phyloP scores from a whole-genome alignment of 257 asterid genomes.

The Craterostigma plantagineum region DNA sequence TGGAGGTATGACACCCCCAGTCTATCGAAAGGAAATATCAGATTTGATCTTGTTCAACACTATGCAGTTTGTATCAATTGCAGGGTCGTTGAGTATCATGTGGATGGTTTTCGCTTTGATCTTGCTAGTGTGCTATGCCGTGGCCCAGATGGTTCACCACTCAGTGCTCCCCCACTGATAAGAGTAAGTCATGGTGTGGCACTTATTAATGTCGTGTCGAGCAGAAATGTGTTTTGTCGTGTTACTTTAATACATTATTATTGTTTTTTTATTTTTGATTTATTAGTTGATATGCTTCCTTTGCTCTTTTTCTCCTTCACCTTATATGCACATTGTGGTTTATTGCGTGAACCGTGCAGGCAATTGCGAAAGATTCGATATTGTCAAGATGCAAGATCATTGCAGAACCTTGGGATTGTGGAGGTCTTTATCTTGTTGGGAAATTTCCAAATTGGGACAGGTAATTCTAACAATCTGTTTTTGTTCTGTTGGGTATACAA shows the following conservation, averaged over 20 bases:
- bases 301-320: too few species aligned
- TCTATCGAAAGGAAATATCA: too few species aligned
- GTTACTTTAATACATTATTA: constrained; percentile 5
- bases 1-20: too few species aligned
- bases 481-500: constrained; percentile 5
- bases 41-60: neutral
- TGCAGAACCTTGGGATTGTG: constrained; percentile 99
- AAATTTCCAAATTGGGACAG: constrained; percentile 97
- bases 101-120: constrained; percentile 97
- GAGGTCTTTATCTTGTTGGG: constrained; percentile 95
- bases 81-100: constrained; percentile 88
- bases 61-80: constrained; percentile 8
- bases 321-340: too few species aligned
- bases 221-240: constrained; percentile 5
- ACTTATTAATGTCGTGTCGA: neutral
- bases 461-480: constrained; percentile 19
- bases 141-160: constrained; percentile 89
- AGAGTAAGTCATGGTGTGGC: constrained; percentile 25
- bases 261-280: neutral
- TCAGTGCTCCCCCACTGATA: constrained; percentile 70
- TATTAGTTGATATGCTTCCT: too few species aligned
- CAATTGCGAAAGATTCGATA: constrained; percentile 72
- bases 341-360: constrained; percentile 27
- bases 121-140: constrained; percentile 94
- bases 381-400: constrained; percentile 88